Conservation (phyloP, 2,329 filamentous ascomycete species). For the Nemania sp. region DNA sequence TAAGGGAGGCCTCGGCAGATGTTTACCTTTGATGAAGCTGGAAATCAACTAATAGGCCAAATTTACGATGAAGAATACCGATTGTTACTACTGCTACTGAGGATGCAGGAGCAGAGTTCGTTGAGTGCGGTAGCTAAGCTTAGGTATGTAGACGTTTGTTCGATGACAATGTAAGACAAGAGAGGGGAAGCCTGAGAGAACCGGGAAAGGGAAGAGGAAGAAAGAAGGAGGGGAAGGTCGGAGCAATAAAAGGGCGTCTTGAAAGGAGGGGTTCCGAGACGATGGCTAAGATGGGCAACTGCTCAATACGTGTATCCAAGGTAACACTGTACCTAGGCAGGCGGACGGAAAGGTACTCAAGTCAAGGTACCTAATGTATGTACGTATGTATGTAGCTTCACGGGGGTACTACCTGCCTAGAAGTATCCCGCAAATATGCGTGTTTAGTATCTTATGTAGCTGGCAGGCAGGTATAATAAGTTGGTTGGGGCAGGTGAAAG, state of each 20-base stretch:
- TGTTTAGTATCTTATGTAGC: too few species aligned
- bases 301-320: constrained; percentile 21
- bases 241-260: constrained; percentile 40
- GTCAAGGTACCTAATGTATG: background rate
- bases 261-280: constrained; percentile 40
- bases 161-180: constrained; percentile 39
- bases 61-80: constrained; percentile 25
- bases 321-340: constrained; percentile 23
- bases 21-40: constrained; percentile 41
- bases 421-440: too few species aligned
- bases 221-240: constrained; percentile 39
- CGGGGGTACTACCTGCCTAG: background rate
- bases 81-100: constrained; percentile 20
- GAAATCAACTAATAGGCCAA: constrained; percentile 16
- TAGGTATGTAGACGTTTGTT: constrained; percentile 28
- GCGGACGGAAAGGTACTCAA: constrained; percentile 1
- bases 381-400: too few species aligned
- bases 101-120: constrained; percentile 45
- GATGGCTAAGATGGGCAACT: constrained; percentile 28
- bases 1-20: background rate
- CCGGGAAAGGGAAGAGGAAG: constrained; percentile 40
- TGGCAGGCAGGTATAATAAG: too few species aligned
- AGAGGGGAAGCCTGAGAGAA: constrained; percentile 40
- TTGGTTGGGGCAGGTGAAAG: too few species aligned
- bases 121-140: too few species aligned